Conservation (phyloP, 192 early-diverging fungal genomes). For the Coemansia umbellata region DNA sequence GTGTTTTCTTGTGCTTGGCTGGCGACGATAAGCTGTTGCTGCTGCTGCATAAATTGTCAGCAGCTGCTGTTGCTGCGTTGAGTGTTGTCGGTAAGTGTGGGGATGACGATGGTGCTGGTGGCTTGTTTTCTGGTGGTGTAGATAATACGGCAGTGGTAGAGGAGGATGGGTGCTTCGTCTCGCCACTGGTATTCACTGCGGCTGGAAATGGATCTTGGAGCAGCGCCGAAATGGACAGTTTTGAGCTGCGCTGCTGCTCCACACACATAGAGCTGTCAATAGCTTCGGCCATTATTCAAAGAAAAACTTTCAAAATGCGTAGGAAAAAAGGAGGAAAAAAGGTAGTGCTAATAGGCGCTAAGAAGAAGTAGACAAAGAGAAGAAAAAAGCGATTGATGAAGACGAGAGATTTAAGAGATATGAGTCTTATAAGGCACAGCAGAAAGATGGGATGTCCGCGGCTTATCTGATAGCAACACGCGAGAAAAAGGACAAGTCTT, state of each 20-base stretch:
- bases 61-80: neutral
- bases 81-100: neutral
- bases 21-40: neutral
- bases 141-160: neutral
- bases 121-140: neutral
- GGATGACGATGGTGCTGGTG: neutral
- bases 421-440: too few relatives aligned
- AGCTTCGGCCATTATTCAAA: neutral
- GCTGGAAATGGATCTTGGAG: slow-evolving; percentile 5
- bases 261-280: neutral
- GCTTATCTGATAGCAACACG: too few relatives aligned
- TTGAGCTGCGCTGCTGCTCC: neutral
- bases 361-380: too few relatives aligned
- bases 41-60: too few relatives aligned
- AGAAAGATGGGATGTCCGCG: too few relatives aligned
- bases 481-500: too few relatives aligned
- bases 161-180: neutral
- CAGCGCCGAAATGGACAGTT: slow-evolving; percentile 26
- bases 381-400: too few relatives aligned
- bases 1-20: neutral
- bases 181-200: neutral
- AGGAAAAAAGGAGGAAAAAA: too few relatives aligned
- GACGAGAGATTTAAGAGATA: too few relatives aligned
- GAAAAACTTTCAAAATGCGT: too few relatives aligned
- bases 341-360: too few relatives aligned